These are phyloP conservation scores for Salix arbutifolia DNA, from an alignment of 345 rosid genomes.

Conservation along the genomic window DNA sequence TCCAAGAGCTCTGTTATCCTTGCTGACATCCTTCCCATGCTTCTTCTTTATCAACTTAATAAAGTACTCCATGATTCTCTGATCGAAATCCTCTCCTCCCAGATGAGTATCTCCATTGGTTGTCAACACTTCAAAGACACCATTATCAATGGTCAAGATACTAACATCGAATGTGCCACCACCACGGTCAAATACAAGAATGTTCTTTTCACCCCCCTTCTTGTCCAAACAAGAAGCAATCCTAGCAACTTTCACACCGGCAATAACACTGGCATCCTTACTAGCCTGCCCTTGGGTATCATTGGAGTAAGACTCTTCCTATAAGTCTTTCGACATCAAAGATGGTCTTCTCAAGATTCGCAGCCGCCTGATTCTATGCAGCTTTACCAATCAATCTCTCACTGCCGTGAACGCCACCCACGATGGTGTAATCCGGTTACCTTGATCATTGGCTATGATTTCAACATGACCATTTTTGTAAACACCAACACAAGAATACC, in stretches of 20 bases:
- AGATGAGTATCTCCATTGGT: conserved; percentile 28
- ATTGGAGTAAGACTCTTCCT: conserved; percentile 30
- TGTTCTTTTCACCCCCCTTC: conserved; percentile 23
- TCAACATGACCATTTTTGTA: conserved; percentile 97
- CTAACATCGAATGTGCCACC: conserved; percentile 27
- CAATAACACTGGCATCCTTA: conserved; percentile 23
- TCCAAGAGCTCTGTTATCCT: conserved; percentile 30
- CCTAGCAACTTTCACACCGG: conserved; percentile 25
- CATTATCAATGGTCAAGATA: conserved; percentile 24
- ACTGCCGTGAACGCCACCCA: conserved; percentile 94
- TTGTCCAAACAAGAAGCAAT: conserved; percentile 30
- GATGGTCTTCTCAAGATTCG: conserved; percentile 21
- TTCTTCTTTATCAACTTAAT: conserved; percentile 34
- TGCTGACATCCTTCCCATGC: conserved; percentile 28
- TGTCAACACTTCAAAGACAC: conserved; percentile 23
- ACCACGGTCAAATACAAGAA: conserved; percentile 26
- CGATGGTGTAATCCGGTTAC: conserved; percentile 96
- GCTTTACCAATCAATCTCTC: conserved; percentile 98
- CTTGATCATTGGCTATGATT: conserved; percentile 98
- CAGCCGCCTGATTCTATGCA: conserved; percentile 38
- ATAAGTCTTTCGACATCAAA: conserved; percentile 30
- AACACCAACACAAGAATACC: conserved; percentile 91
- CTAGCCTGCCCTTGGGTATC: conserved; percentile 31
- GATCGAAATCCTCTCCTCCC: conserved; percentile 37
- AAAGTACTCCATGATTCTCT: conserved; percentile 29